A percentile compares a stretch with the other conserved stretches of the same genome.
Conservation (phyloP, 805 yeast genomes). For the Candida ipomoeae region DNA sequence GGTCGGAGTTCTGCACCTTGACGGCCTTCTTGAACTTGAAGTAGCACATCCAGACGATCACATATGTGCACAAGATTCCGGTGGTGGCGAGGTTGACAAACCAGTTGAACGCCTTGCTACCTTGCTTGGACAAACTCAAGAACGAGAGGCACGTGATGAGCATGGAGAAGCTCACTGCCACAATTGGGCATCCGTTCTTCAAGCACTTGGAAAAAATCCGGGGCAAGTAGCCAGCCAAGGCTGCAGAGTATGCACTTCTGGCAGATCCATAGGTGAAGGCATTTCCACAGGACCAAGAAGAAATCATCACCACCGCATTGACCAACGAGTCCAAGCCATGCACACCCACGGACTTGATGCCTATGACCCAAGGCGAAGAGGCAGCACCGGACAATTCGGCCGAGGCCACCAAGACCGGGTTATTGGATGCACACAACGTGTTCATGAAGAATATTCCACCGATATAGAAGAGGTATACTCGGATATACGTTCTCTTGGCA, state of each 20-base stretch:
- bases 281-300: slow-evolving; percentile 38
- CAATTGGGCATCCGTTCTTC: slow-evolving; percentile 65
- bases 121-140: slow-evolving; percentile 44
- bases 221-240: slow-evolving; percentile 86
- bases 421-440: slow-evolving; percentile 30
- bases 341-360: slow-evolving; percentile 32
- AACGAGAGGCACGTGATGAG: slow-evolving; percentile 28
- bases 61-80: slow-evolving; percentile 60
- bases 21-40: slow-evolving; percentile 33
- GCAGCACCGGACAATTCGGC: slow-evolving; percentile 36
- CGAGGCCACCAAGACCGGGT: slow-evolving; percentile 27
- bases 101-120: slow-evolving; percentile 68
- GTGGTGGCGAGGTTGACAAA: slow-evolving; percentile 61
- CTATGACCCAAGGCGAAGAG: slow-evolving; percentile 38
- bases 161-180: slow-evolving; percentile 47
- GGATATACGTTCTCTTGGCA: slow-evolving; percentile 30
- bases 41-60: slow-evolving; percentile 55
- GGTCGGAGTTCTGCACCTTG: slow-evolving; percentile 36
- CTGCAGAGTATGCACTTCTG: slow-evolving; percentile 50
- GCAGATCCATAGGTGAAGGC: slow-evolving; percentile 35
- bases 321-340: slow-evolving; percentile 33
- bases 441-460: slow-evolving; percentile 39
- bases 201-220: slow-evolving; percentile 57
- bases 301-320: slow-evolving; percentile 29
- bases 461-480: slow-evolving; percentile 34